A percentile compares a stretch with the other conserved stretches of the same genome.
Conservation (phyloP, 75 land plant species). For the Azolla pinnata region DNA sequence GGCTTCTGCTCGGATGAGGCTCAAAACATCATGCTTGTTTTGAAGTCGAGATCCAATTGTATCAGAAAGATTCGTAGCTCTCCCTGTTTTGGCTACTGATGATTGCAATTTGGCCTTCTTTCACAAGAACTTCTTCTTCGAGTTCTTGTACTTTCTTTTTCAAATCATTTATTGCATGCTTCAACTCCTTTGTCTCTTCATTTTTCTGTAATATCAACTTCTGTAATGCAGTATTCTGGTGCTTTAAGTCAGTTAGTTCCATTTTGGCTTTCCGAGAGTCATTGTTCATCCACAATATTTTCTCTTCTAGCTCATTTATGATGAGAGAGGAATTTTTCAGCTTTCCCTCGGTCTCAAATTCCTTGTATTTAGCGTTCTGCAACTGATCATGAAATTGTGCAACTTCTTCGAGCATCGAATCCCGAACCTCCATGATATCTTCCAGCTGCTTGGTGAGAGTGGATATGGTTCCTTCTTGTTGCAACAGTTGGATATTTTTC, state of each 20-base stretch:
- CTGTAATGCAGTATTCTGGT: neutral
- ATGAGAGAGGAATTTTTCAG: constrained; percentile 4
- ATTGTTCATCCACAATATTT: constrained; percentile 1
- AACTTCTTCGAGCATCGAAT: constrained; percentile 8
- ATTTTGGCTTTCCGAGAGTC: neutral
- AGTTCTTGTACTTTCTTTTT: constrained; percentile 12
- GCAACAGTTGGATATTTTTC: neutral
- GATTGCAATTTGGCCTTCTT: constrained; percentile 28
- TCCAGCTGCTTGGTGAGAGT: constrained; percentile 14
- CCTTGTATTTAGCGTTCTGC: constrained; percentile 12
- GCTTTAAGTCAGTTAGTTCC: constrained; percentile 10
- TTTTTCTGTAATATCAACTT: neutral
- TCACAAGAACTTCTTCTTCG: constrained; percentile 25
- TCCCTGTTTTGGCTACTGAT: constrained; percentile 7
- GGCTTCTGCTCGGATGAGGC: too few species aligned
- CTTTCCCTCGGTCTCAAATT: constrained; percentile 11
- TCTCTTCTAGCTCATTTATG: constrained; percentile 17
- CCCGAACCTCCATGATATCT: constrained; percentile 12
- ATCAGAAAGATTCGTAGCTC: neutral
- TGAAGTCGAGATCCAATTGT: too few species aligned
- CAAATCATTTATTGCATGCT: constrained; percentile 9
- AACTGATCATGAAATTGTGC: constrained; percentile 14
- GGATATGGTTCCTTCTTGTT: constrained; percentile 13
- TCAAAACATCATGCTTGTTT: too few species aligned
- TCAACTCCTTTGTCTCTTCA: constrained; percentile 1